Conservation (phyloP, 2,329 filamentous ascomycete species). For the Kalmusia sp. region DNA sequence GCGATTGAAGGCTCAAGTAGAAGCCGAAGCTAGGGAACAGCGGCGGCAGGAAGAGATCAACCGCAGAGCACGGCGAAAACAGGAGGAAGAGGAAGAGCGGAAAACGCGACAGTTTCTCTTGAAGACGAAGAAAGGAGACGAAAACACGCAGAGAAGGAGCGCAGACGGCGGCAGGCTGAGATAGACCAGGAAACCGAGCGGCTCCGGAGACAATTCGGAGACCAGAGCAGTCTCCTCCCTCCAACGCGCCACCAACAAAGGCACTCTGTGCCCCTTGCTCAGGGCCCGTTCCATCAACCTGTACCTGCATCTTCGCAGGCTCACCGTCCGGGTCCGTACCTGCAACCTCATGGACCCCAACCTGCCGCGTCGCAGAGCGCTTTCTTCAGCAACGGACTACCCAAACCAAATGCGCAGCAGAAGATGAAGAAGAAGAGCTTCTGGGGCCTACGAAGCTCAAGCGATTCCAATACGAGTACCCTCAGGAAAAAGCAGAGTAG, state of each 20-base stretch:
- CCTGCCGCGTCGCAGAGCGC: conserved; percentile 41
- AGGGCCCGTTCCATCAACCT: conserved; percentile 20
- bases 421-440: conserved; percentile 48
- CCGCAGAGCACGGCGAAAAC: conserved; percentile 63
- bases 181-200: conserved; percentile 78
- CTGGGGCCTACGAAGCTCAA: conserved; percentile 43
- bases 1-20: conserved; percentile 52
- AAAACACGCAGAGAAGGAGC: conserved; percentile 70
- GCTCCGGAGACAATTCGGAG: conserved; percentile 71
- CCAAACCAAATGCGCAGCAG: conserved; percentile 30
- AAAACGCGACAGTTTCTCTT: conserved; percentile 41
- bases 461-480: conserved; percentile 38
- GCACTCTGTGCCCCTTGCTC: conserved; percentile 29
- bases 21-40: conserved; percentile 53
- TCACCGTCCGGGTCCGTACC: conserved; percentile 34
- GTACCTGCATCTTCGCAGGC: conserved; percentile 16
- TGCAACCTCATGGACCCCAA: conserved; percentile 36
- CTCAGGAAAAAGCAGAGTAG: conserved; percentile 54
- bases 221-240: conserved; percentile 39
- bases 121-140: conserved; percentile 60
- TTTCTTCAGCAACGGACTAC: conserved; percentile 43
- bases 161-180: conserved; percentile 59
- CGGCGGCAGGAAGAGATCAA: conserved; percentile 52
- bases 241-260: conserved; percentile 27
- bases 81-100: conserved; percentile 63